These are phyloP conservation scores for Fragilaria radians DNA, from an alignment of 108 stramenopile species.

Conservation along the genomic window DNA sequence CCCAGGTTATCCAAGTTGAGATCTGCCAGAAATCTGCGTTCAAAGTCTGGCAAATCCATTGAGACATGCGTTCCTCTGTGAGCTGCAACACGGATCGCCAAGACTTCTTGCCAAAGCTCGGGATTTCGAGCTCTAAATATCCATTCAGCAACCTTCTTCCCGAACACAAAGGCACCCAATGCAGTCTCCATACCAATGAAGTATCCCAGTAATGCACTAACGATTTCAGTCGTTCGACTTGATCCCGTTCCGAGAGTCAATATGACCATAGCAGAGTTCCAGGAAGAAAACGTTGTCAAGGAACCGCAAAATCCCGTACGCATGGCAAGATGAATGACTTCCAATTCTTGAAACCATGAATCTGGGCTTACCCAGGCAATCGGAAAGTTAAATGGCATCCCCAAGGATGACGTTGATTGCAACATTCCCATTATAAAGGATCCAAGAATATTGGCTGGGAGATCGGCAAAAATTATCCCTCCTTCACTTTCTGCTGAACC, in stretches of 20 bases:
- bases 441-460: slow-evolving; percentile 68
- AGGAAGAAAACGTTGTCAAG: slow-evolving; percentile 57
- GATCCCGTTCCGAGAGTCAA: slow-evolving; percentile 45
- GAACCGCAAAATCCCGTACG: slow-evolving; percentile 67
- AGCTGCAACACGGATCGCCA: slow-evolving; percentile 7
- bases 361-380: slow-evolving; percentile 36
- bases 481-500: slow-evolving; percentile 39
- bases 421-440: slow-evolving; percentile 67
- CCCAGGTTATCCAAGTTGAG: slow-evolving; percentile 3
- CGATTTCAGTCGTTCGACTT: slow-evolving; percentile 21
- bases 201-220: slow-evolving; percentile 61
- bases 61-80: slow-evolving; percentile 29
- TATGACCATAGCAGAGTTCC: slow-evolving; percentile 66
- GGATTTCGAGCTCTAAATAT: slow-evolving; percentile 25
- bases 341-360: slow-evolving; percentile 30
- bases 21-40: slow-evolving; percentile 29
- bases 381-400: slow-evolving; percentile 17
- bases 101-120: slow-evolving; percentile 14
- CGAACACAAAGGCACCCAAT: slow-evolving; percentile 44
- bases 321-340: slow-evolving; percentile 48
- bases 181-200: slow-evolving; percentile 56
- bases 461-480: slow-evolving; percentile 70
- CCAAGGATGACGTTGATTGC: slow-evolving; percentile 21
- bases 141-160: slow-evolving; percentile 41
- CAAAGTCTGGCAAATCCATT: slow-evolving; percentile 22